These are phyloP conservation scores for Xerocomellus chrysenteron DNA, from an alignment of 768 basidiomycete genomes.

Conservation along the genomic window DNA sequence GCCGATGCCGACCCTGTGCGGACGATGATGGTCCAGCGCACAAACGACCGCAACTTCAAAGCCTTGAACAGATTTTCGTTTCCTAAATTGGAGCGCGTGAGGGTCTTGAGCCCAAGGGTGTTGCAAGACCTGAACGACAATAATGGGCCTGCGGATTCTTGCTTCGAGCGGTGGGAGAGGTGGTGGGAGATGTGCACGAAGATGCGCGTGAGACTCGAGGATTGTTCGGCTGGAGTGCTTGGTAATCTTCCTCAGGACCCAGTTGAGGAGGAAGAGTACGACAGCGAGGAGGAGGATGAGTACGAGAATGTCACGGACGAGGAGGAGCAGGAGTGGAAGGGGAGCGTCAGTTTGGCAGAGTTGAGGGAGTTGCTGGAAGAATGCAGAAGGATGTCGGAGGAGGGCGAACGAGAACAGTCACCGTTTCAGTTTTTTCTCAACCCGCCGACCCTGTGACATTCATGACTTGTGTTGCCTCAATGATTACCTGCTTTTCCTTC, in stretches of 20 bases:
- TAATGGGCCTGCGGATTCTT: constrained; percentile 44
- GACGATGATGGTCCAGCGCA: constrained; percentile 45
- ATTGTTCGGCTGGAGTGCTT: constrained; percentile 68
- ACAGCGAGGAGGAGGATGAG: constrained; percentile 35
- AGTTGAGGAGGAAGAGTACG: constrained; percentile 33
- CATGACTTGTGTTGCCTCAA: constrained; percentile 1
- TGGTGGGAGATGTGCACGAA: constrained; percentile 61
- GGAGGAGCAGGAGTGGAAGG: constrained; percentile 30
- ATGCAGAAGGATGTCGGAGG: constrained; percentile 46
- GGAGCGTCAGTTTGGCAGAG: constrained; percentile 37
- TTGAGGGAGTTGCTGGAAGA: constrained; percentile 57
- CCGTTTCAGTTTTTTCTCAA: constrained; percentile 19
- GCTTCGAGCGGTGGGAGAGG: constrained; percentile 58
- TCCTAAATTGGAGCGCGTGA: constrained; percentile 57
- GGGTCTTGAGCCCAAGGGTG: constrained; percentile 56
- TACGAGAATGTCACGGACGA: constrained; percentile 33
- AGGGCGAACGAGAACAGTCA: constrained; percentile 30
- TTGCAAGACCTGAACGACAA: constrained; percentile 56
- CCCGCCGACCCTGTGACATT: constrained; percentile 7
- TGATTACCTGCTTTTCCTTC: constrained; percentile 58
- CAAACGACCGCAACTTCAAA: constrained; percentile 66
- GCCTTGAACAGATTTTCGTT: constrained; percentile 54
- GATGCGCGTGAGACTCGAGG: constrained; percentile 62
- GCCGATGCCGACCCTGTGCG: constrained; percentile 43
- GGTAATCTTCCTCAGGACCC: constrained; percentile 42